phyloP scores from a whole-genome alignment of 768 basidiomycete genomes.

The Lentinus brumalis region DNA sequence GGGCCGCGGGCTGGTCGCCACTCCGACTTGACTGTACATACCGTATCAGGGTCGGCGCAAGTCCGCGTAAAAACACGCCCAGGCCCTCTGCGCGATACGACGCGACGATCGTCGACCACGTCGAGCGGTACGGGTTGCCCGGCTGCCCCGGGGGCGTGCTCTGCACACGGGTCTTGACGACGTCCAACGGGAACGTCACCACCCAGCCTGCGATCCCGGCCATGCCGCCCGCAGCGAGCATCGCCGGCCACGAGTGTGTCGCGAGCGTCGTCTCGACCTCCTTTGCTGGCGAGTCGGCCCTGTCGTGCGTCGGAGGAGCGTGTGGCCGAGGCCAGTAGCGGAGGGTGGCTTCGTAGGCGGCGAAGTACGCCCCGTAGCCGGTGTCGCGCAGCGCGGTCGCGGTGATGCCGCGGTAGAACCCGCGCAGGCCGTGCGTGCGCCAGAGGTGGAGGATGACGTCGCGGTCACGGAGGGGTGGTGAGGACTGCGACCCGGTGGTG shows the following conservation, averaged over 20 bases:
- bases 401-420: conserved; percentile 75
- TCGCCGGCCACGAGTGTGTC: conserved; percentile 51
- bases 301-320: conserved; percentile 22
- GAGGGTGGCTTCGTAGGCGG: conserved; percentile 63
- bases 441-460: conserved; percentile 60
- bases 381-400: conserved; percentile 77
- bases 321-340: conserved; percentile 43
- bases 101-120: conserved; percentile 55
- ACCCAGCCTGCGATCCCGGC: conserved; percentile 82
- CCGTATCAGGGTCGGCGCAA: conserved; percentile 82
- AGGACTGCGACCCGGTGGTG: conserved; percentile 11
- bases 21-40: conserved; percentile 33
- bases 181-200: conserved; percentile 84
- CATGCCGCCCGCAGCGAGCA: conserved; percentile 73
- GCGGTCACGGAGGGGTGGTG: conserved; percentile 35
- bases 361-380: conserved; percentile 87
- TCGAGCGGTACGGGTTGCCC: conserved; percentile 59
- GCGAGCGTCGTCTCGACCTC: conserved; percentile 42
- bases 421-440: conserved; percentile 55
- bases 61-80: conserved; percentile 72
- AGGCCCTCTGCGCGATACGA: conserved; percentile 68
- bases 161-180: conserved; percentile 89
- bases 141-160: conserved; percentile 31
- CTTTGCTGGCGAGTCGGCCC: conserved; percentile 37
- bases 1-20: too few relatives aligned